These are phyloP conservation scores for Somion occarium DNA, from an alignment of 1,284 basidiomycete genomes.

Conservation along the genomic window DNA sequence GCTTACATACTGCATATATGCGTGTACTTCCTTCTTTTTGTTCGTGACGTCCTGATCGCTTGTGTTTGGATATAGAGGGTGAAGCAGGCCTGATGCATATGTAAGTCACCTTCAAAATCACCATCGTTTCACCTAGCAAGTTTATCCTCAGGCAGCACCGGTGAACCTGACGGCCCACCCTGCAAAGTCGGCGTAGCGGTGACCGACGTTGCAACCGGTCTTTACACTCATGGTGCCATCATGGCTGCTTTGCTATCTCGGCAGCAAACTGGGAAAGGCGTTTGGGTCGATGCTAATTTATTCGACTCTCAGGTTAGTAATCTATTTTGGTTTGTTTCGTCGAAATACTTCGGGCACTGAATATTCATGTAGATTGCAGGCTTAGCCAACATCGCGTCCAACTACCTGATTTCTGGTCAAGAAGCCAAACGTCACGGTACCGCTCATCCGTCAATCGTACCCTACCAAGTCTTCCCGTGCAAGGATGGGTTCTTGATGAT, in stretches of 20 bases:
- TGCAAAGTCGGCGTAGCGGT: constrained; percentile 91
- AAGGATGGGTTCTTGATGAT: constrained; percentile 91
- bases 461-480: constrained; percentile 90
- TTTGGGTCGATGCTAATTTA: constrained; percentile 88
- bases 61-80: constrained; percentile 56
- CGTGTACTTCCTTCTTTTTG: no score
- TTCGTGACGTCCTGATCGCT: no score
- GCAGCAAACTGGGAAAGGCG: constrained; percentile 81
- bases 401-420: constrained; percentile 85
- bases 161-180: constrained; percentile 83
- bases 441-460: constrained; percentile 87
- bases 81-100: constrained; percentile 96
- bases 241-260: constrained; percentile 87
- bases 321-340: background rate
- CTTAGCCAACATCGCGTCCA: constrained; percentile 90
- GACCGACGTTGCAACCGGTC: constrained; percentile 87
- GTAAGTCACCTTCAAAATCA: constrained; percentile 36
- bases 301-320: constrained; percentile 74
- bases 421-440: constrained; percentile 91
- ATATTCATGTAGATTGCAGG: constrained; percentile 74
- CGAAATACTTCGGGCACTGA: background rate
- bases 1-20: no score
- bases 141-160: constrained; percentile 53
- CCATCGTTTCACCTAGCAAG: background rate
- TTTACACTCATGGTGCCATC: constrained; percentile 93